These are phyloP conservation scores for Cupressus sempervirens DNA, from an alignment of 75 land plant species.

Conservation along the genomic window DNA sequence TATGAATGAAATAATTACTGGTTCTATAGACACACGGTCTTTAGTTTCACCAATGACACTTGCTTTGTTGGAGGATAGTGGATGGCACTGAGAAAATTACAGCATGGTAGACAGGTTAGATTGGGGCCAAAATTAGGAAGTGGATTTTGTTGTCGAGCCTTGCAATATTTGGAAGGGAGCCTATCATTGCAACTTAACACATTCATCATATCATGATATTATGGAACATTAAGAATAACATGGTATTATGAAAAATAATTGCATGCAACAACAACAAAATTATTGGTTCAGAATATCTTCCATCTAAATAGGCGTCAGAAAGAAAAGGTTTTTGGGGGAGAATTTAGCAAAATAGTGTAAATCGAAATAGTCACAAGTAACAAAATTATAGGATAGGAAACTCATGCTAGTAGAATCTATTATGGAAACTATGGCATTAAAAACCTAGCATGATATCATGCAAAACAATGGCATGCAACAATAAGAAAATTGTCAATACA, in stretches of 20 bases:
- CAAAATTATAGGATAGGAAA: too few species aligned
- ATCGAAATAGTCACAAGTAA: too few species aligned
- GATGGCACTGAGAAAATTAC: conserved; percentile 42
- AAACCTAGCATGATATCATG: too few species aligned
- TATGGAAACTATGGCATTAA: too few species aligned
- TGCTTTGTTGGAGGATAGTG: conserved; percentile 48
- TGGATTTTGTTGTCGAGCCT: conserved; percentile 24
- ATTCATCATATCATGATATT: too few species aligned
- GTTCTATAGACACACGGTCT: conserved; percentile 44
- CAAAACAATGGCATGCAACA: too few species aligned
- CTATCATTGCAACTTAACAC: conserved; percentile 35
- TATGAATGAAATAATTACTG: conserved; percentile 53
- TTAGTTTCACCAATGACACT: conserved; percentile 50
- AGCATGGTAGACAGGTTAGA: conserved; percentile 52
- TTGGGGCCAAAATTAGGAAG: conserved; percentile 40
- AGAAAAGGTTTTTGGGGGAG: too few species aligned
- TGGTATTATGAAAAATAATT: background rate
- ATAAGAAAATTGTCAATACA: too few species aligned
- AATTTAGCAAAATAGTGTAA: too few species aligned
- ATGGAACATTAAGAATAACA: conserved; percentile 10
- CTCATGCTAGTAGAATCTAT: too few species aligned
- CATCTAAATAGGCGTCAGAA: too few species aligned
- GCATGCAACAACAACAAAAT: background rate
- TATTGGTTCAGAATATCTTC: too few species aligned
- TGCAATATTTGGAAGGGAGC: conserved; percentile 45